phyloP scores from a whole-genome alignment of 108 stramenopile species.

The Pelagomonas calceolata region DNA sequence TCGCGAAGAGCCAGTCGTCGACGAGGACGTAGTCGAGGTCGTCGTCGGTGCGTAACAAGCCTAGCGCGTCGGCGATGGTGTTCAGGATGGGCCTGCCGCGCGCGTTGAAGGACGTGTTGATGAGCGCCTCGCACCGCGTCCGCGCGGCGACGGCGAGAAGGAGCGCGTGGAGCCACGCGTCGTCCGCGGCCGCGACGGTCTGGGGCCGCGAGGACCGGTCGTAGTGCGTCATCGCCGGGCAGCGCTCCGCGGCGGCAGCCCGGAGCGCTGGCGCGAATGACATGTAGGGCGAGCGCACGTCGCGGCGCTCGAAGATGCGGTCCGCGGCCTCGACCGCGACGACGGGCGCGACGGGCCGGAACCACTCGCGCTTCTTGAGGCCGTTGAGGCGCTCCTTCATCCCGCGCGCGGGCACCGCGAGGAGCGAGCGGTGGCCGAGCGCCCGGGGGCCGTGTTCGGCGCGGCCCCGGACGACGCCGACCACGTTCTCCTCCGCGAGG shows the following conservation, averaged over 20 bases:
- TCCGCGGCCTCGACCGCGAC: not conserved
- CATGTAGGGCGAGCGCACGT: conserved; percentile 1
- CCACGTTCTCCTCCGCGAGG: no score
- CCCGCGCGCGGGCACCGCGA: not conserved
- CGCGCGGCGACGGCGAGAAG: not conserved
- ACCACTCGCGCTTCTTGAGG: conserved; percentile 6
- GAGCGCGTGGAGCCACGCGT: conserved; percentile 1
- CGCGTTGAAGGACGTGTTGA: conserved; percentile 7
- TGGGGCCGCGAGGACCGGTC: conserved; percentile 4
- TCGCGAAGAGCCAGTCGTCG: not conserved
- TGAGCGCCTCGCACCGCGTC: not conserved
- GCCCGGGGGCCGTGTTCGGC: not conserved
- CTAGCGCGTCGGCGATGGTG: not conserved
- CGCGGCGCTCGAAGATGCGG: not conserved
- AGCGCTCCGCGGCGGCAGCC: not conserved
- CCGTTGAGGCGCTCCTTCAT: conserved; percentile 2
- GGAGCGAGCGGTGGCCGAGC: not conserved
- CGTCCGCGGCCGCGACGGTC: not conserved
- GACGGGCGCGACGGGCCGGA: not conserved
- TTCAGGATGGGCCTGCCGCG: conserved; percentile 5
- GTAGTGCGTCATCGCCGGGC: not conserved
- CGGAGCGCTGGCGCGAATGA: conserved; percentile 2
- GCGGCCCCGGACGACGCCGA: no score
- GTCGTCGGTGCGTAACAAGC: not conserved
- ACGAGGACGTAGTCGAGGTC: not conserved